Base-by-base conservation (phyloP, 106 monocot species). In the Hemerocallis citrina region DNA sequence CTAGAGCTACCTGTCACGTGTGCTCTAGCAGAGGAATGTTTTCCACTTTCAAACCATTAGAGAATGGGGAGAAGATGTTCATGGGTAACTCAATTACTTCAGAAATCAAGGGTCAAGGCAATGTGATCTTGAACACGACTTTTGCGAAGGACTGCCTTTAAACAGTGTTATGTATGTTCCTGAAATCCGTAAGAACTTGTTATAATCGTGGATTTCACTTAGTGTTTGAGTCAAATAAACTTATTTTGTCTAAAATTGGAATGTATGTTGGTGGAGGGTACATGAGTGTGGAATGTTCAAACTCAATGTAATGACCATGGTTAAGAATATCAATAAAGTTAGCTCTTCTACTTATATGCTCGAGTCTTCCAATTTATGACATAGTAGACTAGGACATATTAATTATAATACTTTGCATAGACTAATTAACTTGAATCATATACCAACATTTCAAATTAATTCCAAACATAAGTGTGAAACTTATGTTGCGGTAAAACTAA, bases 381-480 rank as follows among this genome's bases (percentile, higher is more conserved):
- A 33, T 31, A 34, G 5, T 57, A 57, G 33, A 41, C 41, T 57
- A 54, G 25, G 52, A 54, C 7, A 54, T n/a, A n/a, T n/a, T n/a
- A n/a, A n/a, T n/a, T 27, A 54, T 31, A 28, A 6, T 29, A 28
- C 8, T 27, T 29, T 54, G 30, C 16, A 2, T 12, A 30, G 24
- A 29, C 29, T 54, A 54, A 31, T 54, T 27, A 54, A 54, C 13
- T 54, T 54, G 52, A 15, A 54, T 54, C 25, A 54, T 15, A 31
- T 54, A 54, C 30, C 23, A 7, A 28, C 30, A 9, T 54, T 54
- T 21, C 6, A 28, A 10, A 54, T 54, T 52, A 11, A 25, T 25
- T 54, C 52, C 13, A 54, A 54, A 54, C 24, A 25, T 29, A 27
- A 54, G 52, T 54, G 52, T 54, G 28, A 28, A 54, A 54, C 52